These are phyloP conservation scores for Stropharia rugosoannulata DNA, from an alignment of 768 basidiomycete species.

Conservation along the genomic window DNA sequence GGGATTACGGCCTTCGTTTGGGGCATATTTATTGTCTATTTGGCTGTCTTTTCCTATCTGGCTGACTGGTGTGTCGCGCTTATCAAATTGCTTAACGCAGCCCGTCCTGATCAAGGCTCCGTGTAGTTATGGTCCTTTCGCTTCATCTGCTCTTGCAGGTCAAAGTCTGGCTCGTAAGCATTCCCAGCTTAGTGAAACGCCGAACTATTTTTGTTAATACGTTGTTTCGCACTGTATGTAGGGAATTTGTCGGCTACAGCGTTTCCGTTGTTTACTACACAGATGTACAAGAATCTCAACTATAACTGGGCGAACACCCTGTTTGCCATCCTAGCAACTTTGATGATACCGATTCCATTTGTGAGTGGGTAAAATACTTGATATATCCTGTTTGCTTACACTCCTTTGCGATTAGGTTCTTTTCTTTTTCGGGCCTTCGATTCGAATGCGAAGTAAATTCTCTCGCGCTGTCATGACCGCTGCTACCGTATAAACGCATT, in stretches of 20 bases:
- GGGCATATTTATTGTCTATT: slow-evolving; percentile 53
- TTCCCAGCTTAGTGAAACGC: slow-evolving; percentile 4
- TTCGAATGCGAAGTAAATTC: slow-evolving; percentile 40
- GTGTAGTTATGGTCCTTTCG: slow-evolving; percentile 54
- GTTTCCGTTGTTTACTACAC: slow-evolving; percentile 64
- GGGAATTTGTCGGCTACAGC: slow-evolving; percentile 49
- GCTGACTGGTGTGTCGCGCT: slow-evolving; percentile 53
- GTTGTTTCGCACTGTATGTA: slow-evolving; percentile 24
- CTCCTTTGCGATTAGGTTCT: slow-evolving; percentile 26
- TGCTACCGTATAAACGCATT: not conserved
- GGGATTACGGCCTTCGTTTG: slow-evolving; percentile 53
- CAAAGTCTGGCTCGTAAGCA: slow-evolving; percentile 57
- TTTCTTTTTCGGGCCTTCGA: slow-evolving; percentile 41
- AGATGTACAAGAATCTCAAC: slow-evolving; percentile 55
- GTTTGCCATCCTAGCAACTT: slow-evolving; percentile 48
- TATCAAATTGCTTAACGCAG: not conserved
- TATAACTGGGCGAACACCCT: slow-evolving; percentile 63
- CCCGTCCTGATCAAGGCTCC: not conserved
- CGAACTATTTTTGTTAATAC: not conserved
- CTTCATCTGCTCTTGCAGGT: slow-evolving; percentile 68
- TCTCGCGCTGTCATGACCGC: slow-evolving; percentile 36
- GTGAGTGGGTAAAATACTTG: slow-evolving; percentile 30
- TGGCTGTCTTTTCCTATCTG: slow-evolving; percentile 59
- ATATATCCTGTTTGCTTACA: not conserved
- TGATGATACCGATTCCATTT: slow-evolving; percentile 63